Conservation (phyloP, 192 early-diverging fungal species). For the Tieghemiomyces parasiticus region DNA sequence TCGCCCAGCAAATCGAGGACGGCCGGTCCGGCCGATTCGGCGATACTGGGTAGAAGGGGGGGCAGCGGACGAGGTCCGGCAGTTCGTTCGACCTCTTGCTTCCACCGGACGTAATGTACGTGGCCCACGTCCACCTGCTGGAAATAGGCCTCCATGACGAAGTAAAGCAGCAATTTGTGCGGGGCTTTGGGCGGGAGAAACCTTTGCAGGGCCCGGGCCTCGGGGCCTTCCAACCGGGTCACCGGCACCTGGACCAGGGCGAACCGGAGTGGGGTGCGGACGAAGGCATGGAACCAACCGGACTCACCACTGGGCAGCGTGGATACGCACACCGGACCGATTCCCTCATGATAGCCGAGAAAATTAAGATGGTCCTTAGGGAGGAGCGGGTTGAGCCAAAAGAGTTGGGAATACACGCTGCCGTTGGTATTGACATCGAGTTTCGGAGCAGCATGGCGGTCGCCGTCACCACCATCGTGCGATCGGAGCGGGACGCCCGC, state of each 20-base stretch:
- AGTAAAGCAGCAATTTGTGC: slow-evolving; percentile 29
- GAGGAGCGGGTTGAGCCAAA: slow-evolving; percentile 31
- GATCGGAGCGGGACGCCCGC: not conserved
- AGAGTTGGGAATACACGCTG: slow-evolving; percentile 25
- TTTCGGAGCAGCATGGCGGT: not conserved
- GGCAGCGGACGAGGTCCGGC: slow-evolving; percentile 11
- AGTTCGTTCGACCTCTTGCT: slow-evolving; percentile 25
- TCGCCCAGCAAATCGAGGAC: not conserved
- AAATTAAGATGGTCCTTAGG: slow-evolving; percentile 20
- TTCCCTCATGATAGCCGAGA: slow-evolving; percentile 14
- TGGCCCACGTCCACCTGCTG: slow-evolving; percentile 25
- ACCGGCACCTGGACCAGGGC: slow-evolving; percentile 18
- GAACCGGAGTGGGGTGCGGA: slow-evolving; percentile 15
- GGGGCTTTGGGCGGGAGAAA: slow-evolving; percentile 22
- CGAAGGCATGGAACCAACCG: slow-evolving; percentile 14
- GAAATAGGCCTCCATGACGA: slow-evolving; percentile 27
- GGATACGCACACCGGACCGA: slow-evolving; percentile 4
- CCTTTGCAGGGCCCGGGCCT: slow-evolving; percentile 29
- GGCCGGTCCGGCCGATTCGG: slow-evolving; percentile 15
- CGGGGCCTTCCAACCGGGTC: slow-evolving; percentile 22
- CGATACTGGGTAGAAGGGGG: slow-evolving; percentile 5
- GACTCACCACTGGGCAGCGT: not conserved
- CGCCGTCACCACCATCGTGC: no score
- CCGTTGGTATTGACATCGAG: slow-evolving; percentile 28
- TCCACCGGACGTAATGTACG: slow-evolving; percentile 21